A percentile compares a stretch with the other conserved stretches of the same genome.
phyloP scores from a whole-genome alignment of 495 filamentous ascomycete genomes.

The Cairneyella variabilis region DNA sequence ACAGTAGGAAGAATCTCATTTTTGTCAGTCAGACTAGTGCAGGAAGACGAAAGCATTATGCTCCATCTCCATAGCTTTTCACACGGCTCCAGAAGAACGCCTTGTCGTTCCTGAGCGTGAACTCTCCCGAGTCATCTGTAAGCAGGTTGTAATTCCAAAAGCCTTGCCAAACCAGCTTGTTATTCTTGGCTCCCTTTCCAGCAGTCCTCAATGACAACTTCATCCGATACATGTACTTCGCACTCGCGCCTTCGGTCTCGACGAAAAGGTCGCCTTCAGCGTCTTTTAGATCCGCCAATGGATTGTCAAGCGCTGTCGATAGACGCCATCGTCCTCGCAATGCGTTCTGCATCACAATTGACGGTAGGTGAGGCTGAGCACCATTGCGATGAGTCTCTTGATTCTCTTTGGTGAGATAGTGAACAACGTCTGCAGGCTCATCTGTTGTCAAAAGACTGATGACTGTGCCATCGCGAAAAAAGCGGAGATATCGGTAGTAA shows the following conservation, averaged over 20 bases:
- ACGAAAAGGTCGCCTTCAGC: conserved; percentile 67
- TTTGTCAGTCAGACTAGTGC: no score
- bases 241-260: conserved; percentile 75
- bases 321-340: conserved; percentile 35
- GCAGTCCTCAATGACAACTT: conserved; percentile 62
- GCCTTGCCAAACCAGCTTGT: conserved; percentile 82
- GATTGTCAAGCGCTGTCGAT: conserved; percentile 24
- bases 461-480: conserved; percentile 84
- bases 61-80: conserved; percentile 57
- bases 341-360: conserved; percentile 54
- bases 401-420: conserved; percentile 35
- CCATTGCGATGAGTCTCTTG: conserved; percentile 31
- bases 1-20: no score
- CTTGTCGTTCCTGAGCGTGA: conserved; percentile 76
- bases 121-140: conserved; percentile 88
- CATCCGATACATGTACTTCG: conserved; percentile 79
- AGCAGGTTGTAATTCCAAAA: conserved; percentile 89
- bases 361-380: conserved; percentile 17
- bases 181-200: conserved; percentile 58
- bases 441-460: conserved; percentile 73
- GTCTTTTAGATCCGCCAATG: conserved; percentile 30
- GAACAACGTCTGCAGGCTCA: conserved; percentile 72
- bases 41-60: not conserved
- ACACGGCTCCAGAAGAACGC: conserved; percentile 88
- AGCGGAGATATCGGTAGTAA: conserved; percentile 93